A percentile compares a stretch with the other conserved stretches of the same genome.
Conservation (phyloP, 1,284 basidiomycete species). For the Leccinum solheimii region DNA sequence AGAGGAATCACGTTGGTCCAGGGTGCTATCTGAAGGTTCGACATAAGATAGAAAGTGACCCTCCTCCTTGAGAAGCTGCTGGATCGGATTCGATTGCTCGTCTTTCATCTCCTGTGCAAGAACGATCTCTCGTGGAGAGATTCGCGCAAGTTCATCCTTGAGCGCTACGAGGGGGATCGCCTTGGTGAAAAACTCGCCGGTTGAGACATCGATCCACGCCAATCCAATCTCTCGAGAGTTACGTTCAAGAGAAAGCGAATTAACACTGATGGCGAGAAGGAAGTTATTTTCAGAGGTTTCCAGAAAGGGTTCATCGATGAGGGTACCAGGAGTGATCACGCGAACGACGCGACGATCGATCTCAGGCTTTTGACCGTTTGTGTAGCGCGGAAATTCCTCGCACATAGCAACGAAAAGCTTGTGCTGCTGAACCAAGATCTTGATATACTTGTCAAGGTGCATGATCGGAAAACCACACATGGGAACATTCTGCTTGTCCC, state of each 20-base stretch:
- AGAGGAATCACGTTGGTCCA: conserved; percentile 14
- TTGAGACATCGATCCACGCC: conserved; percentile 95
- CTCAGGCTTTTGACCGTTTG: conserved; percentile 47
- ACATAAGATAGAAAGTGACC: conserved; percentile 52
- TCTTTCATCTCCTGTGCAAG: conserved; percentile 52
- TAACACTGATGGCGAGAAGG: conserved; percentile 67
- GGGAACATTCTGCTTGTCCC: conserved; percentile 65
- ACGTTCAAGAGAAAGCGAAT: conserved; percentile 7
- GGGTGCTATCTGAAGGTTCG: conserved; percentile 10
- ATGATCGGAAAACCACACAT: conserved; percentile 92
- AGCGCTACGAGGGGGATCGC: conserved; percentile 54
- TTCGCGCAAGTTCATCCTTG: conserved; percentile 82
- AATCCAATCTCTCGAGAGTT: conserved; percentile 46
- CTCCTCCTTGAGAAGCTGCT: conserved; percentile 51
- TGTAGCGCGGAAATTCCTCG: conserved; percentile 75
- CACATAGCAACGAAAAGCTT: conserved; percentile 87
- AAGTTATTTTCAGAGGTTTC: conserved; percentile 87
- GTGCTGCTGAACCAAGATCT: conserved; percentile 79
- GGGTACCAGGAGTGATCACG: conserved; percentile 88
- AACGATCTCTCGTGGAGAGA: conserved; percentile 82
- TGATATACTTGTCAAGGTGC: conserved; percentile 85
- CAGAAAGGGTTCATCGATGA: conserved; percentile 88
- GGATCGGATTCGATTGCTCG: conserved; percentile 44
- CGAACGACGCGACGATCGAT: conserved; percentile 81
- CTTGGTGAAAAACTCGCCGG: conserved; percentile 89